phyloP scores from a whole-genome alignment of 2,329 filamentous ascomycete species.

The Periconia sp. region DNA sequence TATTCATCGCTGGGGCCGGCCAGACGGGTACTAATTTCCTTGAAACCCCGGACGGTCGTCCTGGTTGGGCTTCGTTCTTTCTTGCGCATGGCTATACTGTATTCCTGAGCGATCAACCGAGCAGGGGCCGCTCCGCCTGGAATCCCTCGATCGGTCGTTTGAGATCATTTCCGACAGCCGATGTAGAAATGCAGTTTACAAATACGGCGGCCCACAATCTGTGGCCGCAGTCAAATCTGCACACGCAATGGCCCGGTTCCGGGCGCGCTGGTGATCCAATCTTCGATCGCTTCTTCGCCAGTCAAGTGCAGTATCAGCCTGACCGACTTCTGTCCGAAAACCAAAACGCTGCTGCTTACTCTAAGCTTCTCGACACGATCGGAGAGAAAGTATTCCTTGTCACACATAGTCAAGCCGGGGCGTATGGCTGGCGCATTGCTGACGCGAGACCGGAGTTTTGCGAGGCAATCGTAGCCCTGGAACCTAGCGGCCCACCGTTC shows the following conservation, averaged over 20 bases:
- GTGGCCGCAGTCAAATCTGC: slow-evolving; percentile 51
- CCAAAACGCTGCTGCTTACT: slow-evolving; percentile 47
- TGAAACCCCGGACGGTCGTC: slow-evolving; percentile 56
- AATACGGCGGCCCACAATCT: slow-evolving; percentile 42
- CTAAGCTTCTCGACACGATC: slow-evolving; percentile 51
- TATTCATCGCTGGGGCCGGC: slow-evolving; percentile 35
- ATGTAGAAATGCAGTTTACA: slow-evolving; percentile 39
- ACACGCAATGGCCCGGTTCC: slow-evolving; percentile 52
- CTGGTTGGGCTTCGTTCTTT: slow-evolving; percentile 58
- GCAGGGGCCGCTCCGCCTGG: slow-evolving; percentile 55
- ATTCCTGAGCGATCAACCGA: slow-evolving; percentile 56
- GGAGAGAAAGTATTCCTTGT: slow-evolving; percentile 54
- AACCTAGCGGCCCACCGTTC: slow-evolving; percentile 62
- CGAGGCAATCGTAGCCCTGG: slow-evolving; percentile 57
- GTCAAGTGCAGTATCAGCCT: slow-evolving; percentile 48
- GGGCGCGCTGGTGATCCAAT: slow-evolving; percentile 50
- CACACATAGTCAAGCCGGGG: slow-evolving; percentile 58
- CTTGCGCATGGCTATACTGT: slow-evolving; percentile 54
- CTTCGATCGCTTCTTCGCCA: slow-evolving; percentile 58
- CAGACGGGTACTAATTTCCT: slow-evolving; percentile 43
- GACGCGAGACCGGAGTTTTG: slow-evolving; percentile 58
- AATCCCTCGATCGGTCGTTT: slow-evolving; percentile 36
- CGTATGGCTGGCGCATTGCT: slow-evolving; percentile 55
- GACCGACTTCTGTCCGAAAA: slow-evolving; percentile 36
- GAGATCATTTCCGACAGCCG: not conserved